Conservation (phyloP, 352 stramenopile species). For the Pythium diclinum region DNA sequence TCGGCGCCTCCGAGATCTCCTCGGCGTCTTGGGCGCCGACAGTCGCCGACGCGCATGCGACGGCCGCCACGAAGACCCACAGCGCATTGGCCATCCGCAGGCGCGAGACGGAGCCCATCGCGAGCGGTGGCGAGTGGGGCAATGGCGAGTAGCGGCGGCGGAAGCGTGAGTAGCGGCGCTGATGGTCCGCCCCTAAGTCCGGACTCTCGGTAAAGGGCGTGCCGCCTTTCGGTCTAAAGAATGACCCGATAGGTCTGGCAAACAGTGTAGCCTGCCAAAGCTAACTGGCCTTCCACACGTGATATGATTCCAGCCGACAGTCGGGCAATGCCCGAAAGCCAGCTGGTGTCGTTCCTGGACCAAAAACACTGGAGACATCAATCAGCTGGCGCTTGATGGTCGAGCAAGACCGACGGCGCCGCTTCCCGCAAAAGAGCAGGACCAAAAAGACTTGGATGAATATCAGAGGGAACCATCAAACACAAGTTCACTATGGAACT, state of each 20-base stretch:
- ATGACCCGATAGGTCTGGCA: neutral
- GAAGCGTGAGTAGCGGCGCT: neutral
- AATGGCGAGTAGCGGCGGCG: neutral
- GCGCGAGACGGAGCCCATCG: constrained; percentile 1
- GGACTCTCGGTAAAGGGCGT: neutral
- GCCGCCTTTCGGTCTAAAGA: neutral
- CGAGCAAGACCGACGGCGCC: neutral
- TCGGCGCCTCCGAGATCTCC: neutral
- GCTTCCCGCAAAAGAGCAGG: constrained; percentile 4
- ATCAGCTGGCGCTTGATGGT: constrained; percentile 1
- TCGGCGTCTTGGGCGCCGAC: neutral
- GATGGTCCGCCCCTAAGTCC: neutral
- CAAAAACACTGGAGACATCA: constrained; percentile 3
- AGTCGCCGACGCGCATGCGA: neutral
- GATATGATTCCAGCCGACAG: neutral
- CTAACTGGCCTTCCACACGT: neutral
- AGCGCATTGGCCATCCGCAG: neutral
- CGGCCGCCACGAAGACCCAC: neutral
- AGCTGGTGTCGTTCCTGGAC: constrained; percentile 10
- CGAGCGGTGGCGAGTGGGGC: neutral
- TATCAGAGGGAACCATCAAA: neutral
- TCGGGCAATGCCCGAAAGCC: constrained; percentile 6
- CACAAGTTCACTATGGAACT: neutral
- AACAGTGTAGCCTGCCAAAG: neutral
- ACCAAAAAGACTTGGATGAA: neutral